Evolutionary conservation across 2,329 filamentous ascomycete genomes (phyloP).

Genomic region (Ophiostoma himal-ulmi): DNA sequence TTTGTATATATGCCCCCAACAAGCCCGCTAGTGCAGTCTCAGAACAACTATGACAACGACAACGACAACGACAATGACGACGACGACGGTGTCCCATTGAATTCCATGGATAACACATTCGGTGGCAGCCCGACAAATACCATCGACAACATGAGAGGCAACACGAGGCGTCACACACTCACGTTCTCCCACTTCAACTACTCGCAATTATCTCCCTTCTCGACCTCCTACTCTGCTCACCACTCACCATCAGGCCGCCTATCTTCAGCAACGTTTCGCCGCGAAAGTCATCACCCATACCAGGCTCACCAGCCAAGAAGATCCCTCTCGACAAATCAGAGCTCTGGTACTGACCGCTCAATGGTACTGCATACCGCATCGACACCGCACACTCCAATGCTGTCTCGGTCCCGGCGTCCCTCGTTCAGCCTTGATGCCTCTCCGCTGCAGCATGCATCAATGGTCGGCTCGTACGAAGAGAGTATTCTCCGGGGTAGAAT

Average conservation of each 20-base stretch:
- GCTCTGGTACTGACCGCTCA: background rate
- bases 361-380: constrained; percentile 56
- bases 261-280: constrained; percentile 38
- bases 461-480: constrained; percentile 98
- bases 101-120: constrained; percentile 42
- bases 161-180: constrained; percentile 63
- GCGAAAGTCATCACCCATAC: constrained; percentile 59
- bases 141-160: constrained; percentile 24
- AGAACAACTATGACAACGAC: constrained; percentile 66
- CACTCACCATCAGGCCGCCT: constrained; percentile 32
- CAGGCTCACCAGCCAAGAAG: constrained; percentile 74
- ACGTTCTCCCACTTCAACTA: constrained; percentile 48
- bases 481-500: constrained; percentile 91
- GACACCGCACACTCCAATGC: constrained; percentile 41
- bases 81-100: constrained; percentile 40
- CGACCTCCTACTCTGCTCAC: constrained; percentile 19
- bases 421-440: constrained; percentile 71
- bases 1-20: constrained; percentile 86
- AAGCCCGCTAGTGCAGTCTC: constrained; percentile 82
- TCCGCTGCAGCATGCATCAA: constrained; percentile 79
- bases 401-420: constrained; percentile 54
- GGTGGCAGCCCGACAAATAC: constrained; percentile 32
- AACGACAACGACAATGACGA: background rate
- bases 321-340: constrained; percentile 53
- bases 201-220: constrained; percentile 31